These are phyloP conservation scores for Neonectria faginata DNA, from an alignment of 2,329 filamentous ascomycete species.

Conservation along the genomic window DNA sequence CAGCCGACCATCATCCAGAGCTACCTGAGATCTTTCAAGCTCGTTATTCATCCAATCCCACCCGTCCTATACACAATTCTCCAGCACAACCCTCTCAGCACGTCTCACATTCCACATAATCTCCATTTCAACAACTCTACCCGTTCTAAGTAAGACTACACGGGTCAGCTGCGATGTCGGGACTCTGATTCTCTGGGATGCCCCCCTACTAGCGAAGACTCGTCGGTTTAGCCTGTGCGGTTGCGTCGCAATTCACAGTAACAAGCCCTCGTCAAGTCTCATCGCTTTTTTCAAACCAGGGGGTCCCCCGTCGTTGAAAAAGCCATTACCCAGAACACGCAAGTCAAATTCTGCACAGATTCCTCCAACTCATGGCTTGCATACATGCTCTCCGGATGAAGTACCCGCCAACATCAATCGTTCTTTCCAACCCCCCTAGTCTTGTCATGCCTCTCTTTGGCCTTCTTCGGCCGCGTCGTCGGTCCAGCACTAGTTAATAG, in stretches of 20 bases:
- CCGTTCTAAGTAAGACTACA: not conserved
- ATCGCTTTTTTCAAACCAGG: not conserved
- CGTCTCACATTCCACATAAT: not conserved
- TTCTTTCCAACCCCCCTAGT: not conserved
- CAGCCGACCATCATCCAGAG: too few species aligned
- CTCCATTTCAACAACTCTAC: constrained; percentile 6
- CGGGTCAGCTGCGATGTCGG: constrained; percentile 10
- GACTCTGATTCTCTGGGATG: not conserved
- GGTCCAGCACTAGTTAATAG: not conserved
- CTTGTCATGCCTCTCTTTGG: not conserved
- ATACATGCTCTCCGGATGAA: constrained; percentile 2
- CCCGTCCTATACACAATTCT: not conserved
- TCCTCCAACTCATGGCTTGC: constrained; percentile 10
- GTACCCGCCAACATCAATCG: not conserved
- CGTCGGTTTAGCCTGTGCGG: not conserved
- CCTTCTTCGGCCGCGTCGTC: not conserved
- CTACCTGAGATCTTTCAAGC: not conserved
- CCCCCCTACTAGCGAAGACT: not conserved
- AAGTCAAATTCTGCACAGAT: not conserved
- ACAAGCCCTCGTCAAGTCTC: not conserved
- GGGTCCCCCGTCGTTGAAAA: not conserved
- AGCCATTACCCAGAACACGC: not conserved
- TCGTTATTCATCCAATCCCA: not conserved
- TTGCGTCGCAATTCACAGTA: constrained; percentile 7
- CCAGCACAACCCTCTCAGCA: not conserved